Conservation (phyloP, 352 stramenopile species). For the Globisporangium camurandrum region DNA sequence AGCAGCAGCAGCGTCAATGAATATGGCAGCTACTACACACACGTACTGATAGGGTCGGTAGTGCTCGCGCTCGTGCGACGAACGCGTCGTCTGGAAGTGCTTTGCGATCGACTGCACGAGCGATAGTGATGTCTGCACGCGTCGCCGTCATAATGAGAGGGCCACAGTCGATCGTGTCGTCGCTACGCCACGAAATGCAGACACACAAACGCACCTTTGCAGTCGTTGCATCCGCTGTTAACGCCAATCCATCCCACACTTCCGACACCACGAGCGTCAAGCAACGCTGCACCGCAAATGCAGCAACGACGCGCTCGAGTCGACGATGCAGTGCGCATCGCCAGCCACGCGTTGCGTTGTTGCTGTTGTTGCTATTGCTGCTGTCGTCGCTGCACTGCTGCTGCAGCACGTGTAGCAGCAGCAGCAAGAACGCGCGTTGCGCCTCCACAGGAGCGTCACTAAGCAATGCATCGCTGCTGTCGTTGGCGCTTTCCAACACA, state of each 20-base stretch:
- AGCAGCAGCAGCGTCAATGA: too few species aligned
- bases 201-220: slow-evolving; percentile 2
- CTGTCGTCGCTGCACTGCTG: too few species aligned
- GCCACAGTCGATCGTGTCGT: not conserved
- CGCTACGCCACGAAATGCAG: not conserved
- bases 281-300: slow-evolving; percentile 20
- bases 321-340: too few species aligned
- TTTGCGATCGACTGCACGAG: too few species aligned
- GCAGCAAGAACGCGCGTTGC: slow-evolving; percentile 15
- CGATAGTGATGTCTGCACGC: too few species aligned
- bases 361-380: slow-evolving; percentile 13
- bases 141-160: not conserved
- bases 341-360: too few species aligned
- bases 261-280: not conserved
- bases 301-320: too few species aligned
- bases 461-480: not conserved
- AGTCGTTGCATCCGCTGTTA: not conserved
- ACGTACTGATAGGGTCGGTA: too few species aligned
- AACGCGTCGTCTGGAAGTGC: too few species aligned
- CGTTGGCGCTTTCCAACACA: not conserved
- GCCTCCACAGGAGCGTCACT: not conserved
- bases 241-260: not conserved
- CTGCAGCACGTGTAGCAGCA: slow-evolving; percentile 15
- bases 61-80: too few species aligned
- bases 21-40: too few species aligned